Conservation (phyloP, 805 yeast genomes). For the Metschnikowia matae region DNA sequence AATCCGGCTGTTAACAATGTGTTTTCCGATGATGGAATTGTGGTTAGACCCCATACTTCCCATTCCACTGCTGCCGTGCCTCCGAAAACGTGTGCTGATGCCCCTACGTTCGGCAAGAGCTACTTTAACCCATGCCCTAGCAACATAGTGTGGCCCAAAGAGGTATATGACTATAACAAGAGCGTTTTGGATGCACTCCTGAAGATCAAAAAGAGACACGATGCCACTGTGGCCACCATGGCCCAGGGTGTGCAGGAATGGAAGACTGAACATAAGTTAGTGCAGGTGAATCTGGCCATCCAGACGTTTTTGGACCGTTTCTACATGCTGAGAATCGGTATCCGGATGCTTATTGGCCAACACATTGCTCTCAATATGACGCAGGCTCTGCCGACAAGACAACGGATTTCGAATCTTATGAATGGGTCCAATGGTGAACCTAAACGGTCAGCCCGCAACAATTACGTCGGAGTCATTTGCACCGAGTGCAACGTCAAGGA, state of each 20-base stretch:
- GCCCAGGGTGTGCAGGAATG: slow-evolving; percentile 92
- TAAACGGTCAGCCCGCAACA: slow-evolving; percentile 27
- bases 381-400: slow-evolving; percentile 44
- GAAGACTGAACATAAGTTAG: slow-evolving; percentile 52
- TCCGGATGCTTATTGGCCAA: slow-evolving; percentile 92
- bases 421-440: slow-evolving; percentile 26
- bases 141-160: slow-evolving; percentile 64
- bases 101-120: slow-evolving; percentile 41
- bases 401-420: slow-evolving; percentile 31
- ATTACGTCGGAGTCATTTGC: slow-evolving; percentile 87
- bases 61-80: slow-evolving; percentile 8
- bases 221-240: slow-evolving; percentile 88
- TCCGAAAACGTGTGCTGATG: slow-evolving; percentile 13
- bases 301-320: slow-evolving; percentile 82
- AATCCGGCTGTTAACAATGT: slow-evolving; percentile 39
- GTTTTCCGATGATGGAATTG: slow-evolving; percentile 51
- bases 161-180: slow-evolving; percentile 67
- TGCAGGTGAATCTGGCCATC: slow-evolving; percentile 62
- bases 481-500: slow-evolving; percentile 80
- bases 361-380: slow-evolving; percentile 79
- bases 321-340: slow-evolving; percentile 88
- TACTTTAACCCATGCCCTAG: slow-evolving; percentile 54
- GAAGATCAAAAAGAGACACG: slow-evolving; percentile 78
- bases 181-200: slow-evolving; percentile 60
- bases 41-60: slow-evolving; percentile 24